These are phyloP conservation scores for Fistulinella prunicolor DNA, from an alignment of 768 basidiomycete species.

Conservation along the genomic window DNA sequence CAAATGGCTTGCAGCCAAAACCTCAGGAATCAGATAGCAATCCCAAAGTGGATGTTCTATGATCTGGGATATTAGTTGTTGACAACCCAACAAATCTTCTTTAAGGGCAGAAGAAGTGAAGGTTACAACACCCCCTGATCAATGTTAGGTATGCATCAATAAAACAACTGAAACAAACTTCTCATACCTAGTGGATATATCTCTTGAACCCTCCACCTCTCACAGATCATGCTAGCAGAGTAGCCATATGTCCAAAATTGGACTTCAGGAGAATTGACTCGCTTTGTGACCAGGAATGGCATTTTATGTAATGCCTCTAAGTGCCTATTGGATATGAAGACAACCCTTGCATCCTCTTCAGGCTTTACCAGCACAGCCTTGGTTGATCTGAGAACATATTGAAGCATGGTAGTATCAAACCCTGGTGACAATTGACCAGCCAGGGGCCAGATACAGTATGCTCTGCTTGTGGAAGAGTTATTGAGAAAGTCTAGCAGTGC, in stretches of 20 bases:
- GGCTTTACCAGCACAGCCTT: constrained; percentile 37
- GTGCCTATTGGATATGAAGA: constrained; percentile 68
- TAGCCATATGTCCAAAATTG: constrained; percentile 72
- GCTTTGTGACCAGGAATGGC: constrained; percentile 46
- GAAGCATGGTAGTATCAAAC: constrained; percentile 44
- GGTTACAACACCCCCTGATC: constrained; percentile 69
- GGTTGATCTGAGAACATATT: constrained; percentile 43
- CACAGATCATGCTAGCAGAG: constrained; percentile 47
- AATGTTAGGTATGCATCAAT: not conserved
- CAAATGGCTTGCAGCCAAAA: constrained; percentile 45
- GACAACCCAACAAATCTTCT: constrained; percentile 48
- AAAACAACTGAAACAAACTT: not conserved
- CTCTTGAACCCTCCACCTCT: constrained; percentile 60
- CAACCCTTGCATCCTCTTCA: constrained; percentile 41
- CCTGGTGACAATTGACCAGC: constrained; percentile 28
- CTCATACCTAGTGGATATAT: constrained; percentile 65
- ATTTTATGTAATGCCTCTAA: constrained; percentile 48
- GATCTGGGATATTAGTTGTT: constrained; percentile 48
- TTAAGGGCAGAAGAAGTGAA: constrained; percentile 62
- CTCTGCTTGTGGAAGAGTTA: constrained; percentile 29
- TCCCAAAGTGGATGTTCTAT: constrained; percentile 64
- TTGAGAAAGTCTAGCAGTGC: constrained; percentile 46
- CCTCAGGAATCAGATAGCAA: constrained; percentile 63
- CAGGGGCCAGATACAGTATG: constrained; percentile 50
- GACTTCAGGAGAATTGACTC: constrained; percentile 42